A percentile compares a stretch with the other conserved stretches of the same genome.
Conservation (phyloP, 2,329 filamentous ascomycete species). For the Aspergillus calidoustus region DNA sequence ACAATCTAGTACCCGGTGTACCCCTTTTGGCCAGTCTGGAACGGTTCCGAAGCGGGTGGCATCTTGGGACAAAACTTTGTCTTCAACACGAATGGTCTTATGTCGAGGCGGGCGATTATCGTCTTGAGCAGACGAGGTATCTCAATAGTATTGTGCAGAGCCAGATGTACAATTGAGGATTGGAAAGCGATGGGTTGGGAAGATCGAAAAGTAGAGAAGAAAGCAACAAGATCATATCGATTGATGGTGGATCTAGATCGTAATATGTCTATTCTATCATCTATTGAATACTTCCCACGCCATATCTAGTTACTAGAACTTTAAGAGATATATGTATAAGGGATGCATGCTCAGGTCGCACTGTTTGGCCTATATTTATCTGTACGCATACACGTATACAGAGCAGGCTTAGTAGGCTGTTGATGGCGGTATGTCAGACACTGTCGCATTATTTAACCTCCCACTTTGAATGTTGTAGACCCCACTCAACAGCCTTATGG, state of each 20-base stretch:
- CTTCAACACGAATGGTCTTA: neutral
- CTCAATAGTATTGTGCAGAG: neutral
- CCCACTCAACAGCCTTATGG: constrained; percentile 76
- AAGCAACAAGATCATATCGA: neutral
- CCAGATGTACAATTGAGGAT: neutral
- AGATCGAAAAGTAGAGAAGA: neutral
- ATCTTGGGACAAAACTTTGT: neutral
- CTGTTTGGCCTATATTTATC: too few species aligned
- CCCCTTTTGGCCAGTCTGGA: neutral
- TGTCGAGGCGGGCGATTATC: neutral
- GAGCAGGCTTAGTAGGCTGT: too few species aligned
- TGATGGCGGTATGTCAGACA: neutral
- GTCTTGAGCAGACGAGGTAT: neutral
- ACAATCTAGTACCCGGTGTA: neutral
- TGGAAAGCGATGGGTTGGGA: neutral
- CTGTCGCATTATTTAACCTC: neutral
- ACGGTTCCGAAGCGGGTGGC: neutral
- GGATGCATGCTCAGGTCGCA: too few species aligned
- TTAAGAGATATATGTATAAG: too few species aligned
- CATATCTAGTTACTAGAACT: neutral
- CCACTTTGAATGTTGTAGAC: constrained; percentile 61
- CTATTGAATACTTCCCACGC: neutral
- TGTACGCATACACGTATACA: too few species aligned
- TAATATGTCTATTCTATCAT: neutral
- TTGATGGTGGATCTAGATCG: too few species aligned